phyloP scores from a whole-genome alignment of 2,329 filamentous ascomycete species.

The Microcera coccophila region DNA sequence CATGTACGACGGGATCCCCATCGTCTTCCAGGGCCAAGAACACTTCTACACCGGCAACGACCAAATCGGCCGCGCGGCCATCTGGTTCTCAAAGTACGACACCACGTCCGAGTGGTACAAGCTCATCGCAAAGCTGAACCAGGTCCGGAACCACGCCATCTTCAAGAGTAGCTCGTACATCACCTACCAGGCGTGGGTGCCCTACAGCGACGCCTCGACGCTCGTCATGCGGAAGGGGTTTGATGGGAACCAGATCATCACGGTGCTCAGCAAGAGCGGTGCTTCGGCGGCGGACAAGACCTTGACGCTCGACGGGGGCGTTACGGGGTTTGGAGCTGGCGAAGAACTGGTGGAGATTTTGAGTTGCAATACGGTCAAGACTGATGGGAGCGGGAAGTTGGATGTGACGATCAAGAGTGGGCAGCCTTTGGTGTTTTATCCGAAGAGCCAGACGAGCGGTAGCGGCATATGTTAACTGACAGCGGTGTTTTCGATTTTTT shows the following conservation, averaged over 20 bases:
- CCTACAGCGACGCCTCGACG: conserved; percentile 7
- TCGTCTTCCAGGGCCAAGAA: conserved; percentile 13
- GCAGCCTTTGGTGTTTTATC: conserved; percentile 12
- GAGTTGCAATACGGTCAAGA: conserved; percentile 4
- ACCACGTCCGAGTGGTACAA: conserved; percentile 10
- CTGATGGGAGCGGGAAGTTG: conserved; percentile 6
- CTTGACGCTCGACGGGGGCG: conserved; percentile 1
- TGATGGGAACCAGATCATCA: conserved; percentile 14
- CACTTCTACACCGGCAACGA: conserved; percentile 11
- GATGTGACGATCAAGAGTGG: conserved; percentile 12
- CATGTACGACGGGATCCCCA: conserved; percentile 14
- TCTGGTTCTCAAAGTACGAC: conserved; percentile 11
- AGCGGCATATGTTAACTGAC: conserved; percentile 11
- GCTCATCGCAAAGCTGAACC: conserved; percentile 11
- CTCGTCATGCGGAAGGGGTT: conserved; percentile 13
- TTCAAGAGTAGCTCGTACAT: conserved; percentile 13
- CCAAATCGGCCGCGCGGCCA: conserved; percentile 11
- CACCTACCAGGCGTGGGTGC: conserved; percentile 13
- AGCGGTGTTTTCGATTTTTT: too few relatives aligned
- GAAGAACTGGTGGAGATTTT: conserved; percentile 9
- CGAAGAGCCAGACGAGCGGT: conserved; percentile 9
- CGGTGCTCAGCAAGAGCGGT: conserved; percentile 13
- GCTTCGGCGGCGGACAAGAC: conserved; percentile 6
- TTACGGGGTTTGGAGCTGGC: conserved; percentile 12
- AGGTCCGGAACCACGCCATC: conserved; percentile 14